Base-by-base conservation (phyloP, 257 asterid genomes). In the Lithospermum erythrorhizon region DNA sequence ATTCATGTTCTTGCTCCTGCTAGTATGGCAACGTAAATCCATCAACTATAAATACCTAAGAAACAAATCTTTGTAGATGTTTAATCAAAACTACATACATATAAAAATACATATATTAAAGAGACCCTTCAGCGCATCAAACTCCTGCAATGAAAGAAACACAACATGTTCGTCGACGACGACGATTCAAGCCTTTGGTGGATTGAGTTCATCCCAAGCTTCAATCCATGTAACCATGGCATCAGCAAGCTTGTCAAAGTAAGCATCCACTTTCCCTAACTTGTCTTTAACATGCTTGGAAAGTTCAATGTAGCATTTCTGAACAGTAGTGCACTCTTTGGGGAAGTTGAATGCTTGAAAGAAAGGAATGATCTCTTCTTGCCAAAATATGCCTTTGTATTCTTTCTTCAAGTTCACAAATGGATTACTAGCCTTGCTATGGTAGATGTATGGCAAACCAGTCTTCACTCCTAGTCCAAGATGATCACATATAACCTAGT, bases 361-460 rank as follows among this genome's bases (percentile, higher is more conserved):
- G 80, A 90, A 87, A 1, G 97, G 97, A 24, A 90, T 90, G 64
- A 83, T 85, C 72, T 90, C 97, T 67, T 90, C 96, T 75, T 90
- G 97, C 97, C 97, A 90, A 75, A 82, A 90, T 13, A 90, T 90
- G 21, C 97, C 97, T 1, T 90, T 79, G 83, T 90, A 90, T 73
- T 89, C 97, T 65, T 84, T 89, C 73, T 63, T 81, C 52, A 87
- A 72, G 75, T 89, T 89, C 72, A 83, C 97, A 69, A 90, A 90
- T 0, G 97, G 97, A 72, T 90, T 90, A 76, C 97, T 90, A 0
- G 97, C 97, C 64, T 90, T 90, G 94, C 96, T 90, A 82, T 90
- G 97, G 83, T 87, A 90, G 19, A 90, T 90, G 73, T 89, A 89
- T 9, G 97, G 97, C 63, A 87, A 73, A 56, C 97, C 97, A 0